These are phyloP conservation scores for Gynostemma pentaphyllum DNA, from an alignment of 306 rosid species.

Conservation along the genomic window DNA sequence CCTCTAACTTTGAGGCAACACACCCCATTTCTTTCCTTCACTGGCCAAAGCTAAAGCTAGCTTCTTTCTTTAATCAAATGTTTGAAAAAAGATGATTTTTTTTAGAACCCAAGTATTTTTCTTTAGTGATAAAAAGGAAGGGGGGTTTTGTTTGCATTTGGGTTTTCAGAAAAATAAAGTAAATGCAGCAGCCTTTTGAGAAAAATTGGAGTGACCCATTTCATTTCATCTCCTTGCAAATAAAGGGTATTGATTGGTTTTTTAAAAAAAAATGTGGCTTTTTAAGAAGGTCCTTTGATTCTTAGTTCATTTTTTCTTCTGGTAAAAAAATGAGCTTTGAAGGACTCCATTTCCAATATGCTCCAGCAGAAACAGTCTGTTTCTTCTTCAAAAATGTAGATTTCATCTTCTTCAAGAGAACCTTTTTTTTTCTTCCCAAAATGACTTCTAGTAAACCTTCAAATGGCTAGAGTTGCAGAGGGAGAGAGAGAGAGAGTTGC, in stretches of 20 bases:
- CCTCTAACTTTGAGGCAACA: conserved; percentile 93
- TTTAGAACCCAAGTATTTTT: conserved; percentile 29
- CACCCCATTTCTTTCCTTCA: conserved; percentile 62
- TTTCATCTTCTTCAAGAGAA: too few species aligned
- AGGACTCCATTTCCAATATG: not conserved
- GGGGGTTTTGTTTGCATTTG: conserved; percentile 26
- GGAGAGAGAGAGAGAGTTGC: conserved; percentile 3
- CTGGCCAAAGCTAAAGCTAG: conserved; percentile 13
- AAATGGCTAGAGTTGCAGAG: too few species aligned
- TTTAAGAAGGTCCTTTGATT: not conserved
- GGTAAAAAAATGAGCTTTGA: not conserved
- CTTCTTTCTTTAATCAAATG: conserved; percentile 8
- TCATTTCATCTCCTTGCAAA: conserved; percentile 16
- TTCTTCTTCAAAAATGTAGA: not conserved
- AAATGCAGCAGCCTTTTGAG: conserved; percentile 21
- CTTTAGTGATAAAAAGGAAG: conserved; percentile 35
- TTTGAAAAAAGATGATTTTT: conserved; percentile 23
- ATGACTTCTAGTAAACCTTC: not conserved
- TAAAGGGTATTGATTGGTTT: conserved; percentile 10
- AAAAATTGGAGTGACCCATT: conserved; percentile 22
- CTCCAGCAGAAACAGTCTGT: not conserved
- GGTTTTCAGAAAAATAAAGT: conserved; percentile 22
- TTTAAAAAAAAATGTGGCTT: conserved; percentile 13
- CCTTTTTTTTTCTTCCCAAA: not conserved
- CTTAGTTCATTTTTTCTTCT: not conserved